phyloP scores from a whole-genome alignment of 352 stramenopile genomes.

The Phytophthora melonis region DNA sequence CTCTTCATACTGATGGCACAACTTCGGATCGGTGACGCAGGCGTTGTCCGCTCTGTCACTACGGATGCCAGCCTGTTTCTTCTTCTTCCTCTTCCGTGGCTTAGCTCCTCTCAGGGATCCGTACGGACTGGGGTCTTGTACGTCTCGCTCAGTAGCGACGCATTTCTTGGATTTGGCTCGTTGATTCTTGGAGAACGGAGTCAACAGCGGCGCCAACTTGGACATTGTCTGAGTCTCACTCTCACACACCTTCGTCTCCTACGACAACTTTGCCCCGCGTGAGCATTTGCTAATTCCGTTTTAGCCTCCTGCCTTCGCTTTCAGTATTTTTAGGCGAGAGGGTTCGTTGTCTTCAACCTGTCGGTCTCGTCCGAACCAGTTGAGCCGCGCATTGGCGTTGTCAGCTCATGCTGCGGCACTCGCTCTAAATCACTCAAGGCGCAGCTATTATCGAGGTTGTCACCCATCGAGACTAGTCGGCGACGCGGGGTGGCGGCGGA shows the following conservation, averaged over 20 bases:
- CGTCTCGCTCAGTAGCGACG: conserved; percentile 1
- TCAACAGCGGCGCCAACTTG: conserved; percentile 21
- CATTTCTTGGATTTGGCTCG: conserved; percentile 34
- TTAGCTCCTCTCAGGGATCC: not conserved
- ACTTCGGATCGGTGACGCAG: conserved; percentile 20
- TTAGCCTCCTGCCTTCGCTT: conserved; percentile 1
- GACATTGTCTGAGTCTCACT: conserved; percentile 21
- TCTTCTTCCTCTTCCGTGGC: conserved; percentile 11
- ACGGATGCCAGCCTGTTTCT: not conserved
- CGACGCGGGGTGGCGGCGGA: not conserved
- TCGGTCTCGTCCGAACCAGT: conserved; percentile 4
- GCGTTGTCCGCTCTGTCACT: not conserved
- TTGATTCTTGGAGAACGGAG: conserved; percentile 25
- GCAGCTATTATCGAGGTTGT: conserved; percentile 15
- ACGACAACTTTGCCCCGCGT: not conserved
- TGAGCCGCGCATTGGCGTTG: conserved; percentile 20
- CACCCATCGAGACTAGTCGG: not conserved
- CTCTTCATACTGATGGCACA: conserved; percentile 51
- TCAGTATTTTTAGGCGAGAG: conserved; percentile 43
- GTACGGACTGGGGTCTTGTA: conserved; percentile 17
- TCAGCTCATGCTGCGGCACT: conserved; percentile 31
- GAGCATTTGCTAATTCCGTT: conserved; percentile 26
- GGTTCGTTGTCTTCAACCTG: conserved; percentile 8
- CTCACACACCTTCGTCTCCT: not conserved
- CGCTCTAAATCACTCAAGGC: conserved; percentile 15